Evolutionary conservation across 2,329 filamentous ascomycete genomes (phyloP).

Genomic region (Aphanocladium album): DNA sequence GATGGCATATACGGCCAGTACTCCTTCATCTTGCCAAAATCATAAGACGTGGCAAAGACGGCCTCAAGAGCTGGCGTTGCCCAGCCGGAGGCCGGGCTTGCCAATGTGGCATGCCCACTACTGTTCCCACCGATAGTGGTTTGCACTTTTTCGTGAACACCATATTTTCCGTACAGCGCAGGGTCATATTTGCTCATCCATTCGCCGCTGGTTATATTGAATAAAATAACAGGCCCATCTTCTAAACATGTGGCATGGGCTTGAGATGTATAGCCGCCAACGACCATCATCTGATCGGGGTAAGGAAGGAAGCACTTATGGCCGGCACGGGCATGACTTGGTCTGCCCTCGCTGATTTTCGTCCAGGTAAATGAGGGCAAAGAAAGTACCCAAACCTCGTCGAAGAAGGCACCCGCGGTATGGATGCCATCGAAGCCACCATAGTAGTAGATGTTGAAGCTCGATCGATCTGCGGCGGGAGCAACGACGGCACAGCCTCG

Average conservation of each 20-base stretch:
- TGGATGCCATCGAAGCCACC: slow-evolving; percentile 63
- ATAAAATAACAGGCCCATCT: slow-evolving; percentile 55
- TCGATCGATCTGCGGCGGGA: slow-evolving; percentile 64
- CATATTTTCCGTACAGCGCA: slow-evolving; percentile 57
- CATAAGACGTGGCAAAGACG: slow-evolving; percentile 53
- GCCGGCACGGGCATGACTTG: slow-evolving; percentile 57
- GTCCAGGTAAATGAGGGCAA: slow-evolving; percentile 80
- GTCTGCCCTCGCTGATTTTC: slow-evolving; percentile 40
- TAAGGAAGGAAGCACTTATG: slow-evolving; percentile 73
- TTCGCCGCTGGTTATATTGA: slow-evolving; percentile 63
- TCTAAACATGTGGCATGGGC: slow-evolving; percentile 41
- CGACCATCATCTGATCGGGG: slow-evolving; percentile 73
- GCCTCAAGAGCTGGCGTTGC: slow-evolving; percentile 39
- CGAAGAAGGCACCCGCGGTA: slow-evolving; percentile 34
- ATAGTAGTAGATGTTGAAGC: slow-evolving; percentile 81
- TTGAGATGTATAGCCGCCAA: slow-evolving; percentile 58
- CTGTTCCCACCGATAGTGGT: slow-evolving; percentile 62
- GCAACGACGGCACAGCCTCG: slow-evolving; percentile 70
- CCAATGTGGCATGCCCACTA: slow-evolving; percentile 65
- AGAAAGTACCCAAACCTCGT: slow-evolving; percentile 77
- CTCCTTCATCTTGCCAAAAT: slow-evolving; percentile 48
- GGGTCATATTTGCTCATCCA: slow-evolving; percentile 72
- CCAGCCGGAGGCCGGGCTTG: slow-evolving; percentile 57
- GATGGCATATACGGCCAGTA: slow-evolving; percentile 54
- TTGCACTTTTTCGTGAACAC: slow-evolving; percentile 60